A percentile compares a stretch with the other conserved stretches of the same genome.
Conservation (phyloP, 2,329 filamentous ascomycete species). For the Alternaria sp. region DNA sequence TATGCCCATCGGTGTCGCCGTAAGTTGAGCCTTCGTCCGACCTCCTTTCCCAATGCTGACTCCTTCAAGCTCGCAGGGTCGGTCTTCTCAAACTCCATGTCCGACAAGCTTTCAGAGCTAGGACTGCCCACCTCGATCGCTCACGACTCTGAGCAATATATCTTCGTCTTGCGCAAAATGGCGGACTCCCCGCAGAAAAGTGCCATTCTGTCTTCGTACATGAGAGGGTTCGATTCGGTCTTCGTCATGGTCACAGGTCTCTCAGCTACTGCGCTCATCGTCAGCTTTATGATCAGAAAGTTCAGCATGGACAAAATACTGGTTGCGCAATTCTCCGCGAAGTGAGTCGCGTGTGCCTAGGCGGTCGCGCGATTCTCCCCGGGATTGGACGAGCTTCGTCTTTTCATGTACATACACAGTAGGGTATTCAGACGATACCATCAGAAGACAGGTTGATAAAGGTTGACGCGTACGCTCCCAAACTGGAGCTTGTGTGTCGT, state of each 20-base stretch:
- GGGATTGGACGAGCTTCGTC: not conserved
- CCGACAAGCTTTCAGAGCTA: conserved; percentile 27
- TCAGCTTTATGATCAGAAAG: conserved; percentile 36
- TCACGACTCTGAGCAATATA: conserved; percentile 37
- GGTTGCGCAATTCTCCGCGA: conserved; percentile 27
- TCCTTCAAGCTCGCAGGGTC: conserved; percentile 30
- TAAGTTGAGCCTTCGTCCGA: conserved; percentile 8
- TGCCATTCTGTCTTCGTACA: conserved; percentile 31
- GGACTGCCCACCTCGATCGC: conserved; percentile 31
- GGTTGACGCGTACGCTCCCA: not conserved
- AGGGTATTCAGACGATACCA: not conserved
- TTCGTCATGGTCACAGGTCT: conserved; percentile 32
- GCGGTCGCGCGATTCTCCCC: not conserved
- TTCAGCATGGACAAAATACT: conserved; percentile 42
- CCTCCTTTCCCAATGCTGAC: not conserved
- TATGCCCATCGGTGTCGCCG: conserved; percentile 54
- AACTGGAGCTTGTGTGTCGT: not conserved
- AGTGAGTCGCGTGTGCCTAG: conserved; percentile 2
- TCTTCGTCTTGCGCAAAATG: conserved; percentile 31
- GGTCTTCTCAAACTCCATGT: conserved; percentile 52
- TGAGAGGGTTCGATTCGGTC: conserved; percentile 33
- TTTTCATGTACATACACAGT: not conserved
- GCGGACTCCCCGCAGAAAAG: conserved; percentile 15
- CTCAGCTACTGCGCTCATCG: conserved; percentile 29
- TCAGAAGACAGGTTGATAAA: not conserved